These are phyloP conservation scores for Aspergillus asperescens DNA, from an alignment of 495 filamentous ascomycete genomes.

Conservation along the genomic window DNA sequence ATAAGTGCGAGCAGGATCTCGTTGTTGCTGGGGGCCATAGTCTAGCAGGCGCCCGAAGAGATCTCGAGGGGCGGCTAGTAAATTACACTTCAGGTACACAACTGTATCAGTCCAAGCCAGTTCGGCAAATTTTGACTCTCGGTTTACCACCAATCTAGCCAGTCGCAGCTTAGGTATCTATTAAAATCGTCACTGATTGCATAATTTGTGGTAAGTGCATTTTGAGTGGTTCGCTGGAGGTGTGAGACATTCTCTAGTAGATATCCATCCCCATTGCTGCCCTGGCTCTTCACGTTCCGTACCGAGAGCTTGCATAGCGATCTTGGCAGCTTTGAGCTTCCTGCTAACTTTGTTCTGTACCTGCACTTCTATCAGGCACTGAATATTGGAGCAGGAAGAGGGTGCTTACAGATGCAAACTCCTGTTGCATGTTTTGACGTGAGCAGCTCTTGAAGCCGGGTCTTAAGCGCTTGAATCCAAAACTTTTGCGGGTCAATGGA, in stretches of 20 bases:
- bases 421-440: conserved; percentile 5
- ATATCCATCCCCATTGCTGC: conserved; percentile 40
- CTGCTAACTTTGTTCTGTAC: conserved; percentile 43
- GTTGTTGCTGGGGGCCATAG: too few relatives aligned
- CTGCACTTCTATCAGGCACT: conserved; percentile 11
- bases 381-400: neutral
- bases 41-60: too few relatives aligned
- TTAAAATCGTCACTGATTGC: conserved; percentile 35
- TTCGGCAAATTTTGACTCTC: conserved; percentile 38
- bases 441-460: conserved; percentile 18
- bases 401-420: conserved; percentile 10
- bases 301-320: conserved; percentile 39
- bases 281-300: conserved; percentile 32
- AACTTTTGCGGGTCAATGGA: conserved; percentile 21
- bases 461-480: conserved; percentile 46
- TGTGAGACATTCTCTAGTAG: conserved; percentile 37
- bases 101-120: too few relatives aligned
- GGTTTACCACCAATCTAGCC: conserved; percentile 40
- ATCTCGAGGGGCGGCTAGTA: too few relatives aligned
- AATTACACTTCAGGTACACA: too few relatives aligned
- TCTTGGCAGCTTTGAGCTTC: conserved; percentile 28
- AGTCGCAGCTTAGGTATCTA: conserved; percentile 29
- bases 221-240: conserved; percentile 37
- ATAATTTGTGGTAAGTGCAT: conserved; percentile 43
- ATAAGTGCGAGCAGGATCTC: too few relatives aligned